Conservation (phyloP, 2,329 filamentous ascomycete species). For the Talaromyces sp. region DNA sequence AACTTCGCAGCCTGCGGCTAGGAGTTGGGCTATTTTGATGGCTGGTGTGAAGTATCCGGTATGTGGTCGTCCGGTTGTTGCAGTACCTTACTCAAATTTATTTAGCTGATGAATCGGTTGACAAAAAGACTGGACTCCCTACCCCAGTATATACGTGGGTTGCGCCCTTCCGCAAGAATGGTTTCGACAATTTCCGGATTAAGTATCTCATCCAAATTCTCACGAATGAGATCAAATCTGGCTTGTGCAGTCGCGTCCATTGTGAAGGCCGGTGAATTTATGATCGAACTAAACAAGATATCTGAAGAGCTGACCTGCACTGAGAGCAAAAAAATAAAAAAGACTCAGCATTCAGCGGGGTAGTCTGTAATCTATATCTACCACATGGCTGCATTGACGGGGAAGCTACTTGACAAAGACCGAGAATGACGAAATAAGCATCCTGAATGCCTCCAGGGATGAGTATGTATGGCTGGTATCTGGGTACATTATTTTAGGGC, state of each 20-base stretch:
- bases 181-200: constrained; percentile 57
- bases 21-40: constrained; percentile 84
- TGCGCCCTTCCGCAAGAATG: constrained; percentile 28
- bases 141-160: constrained; percentile 36
- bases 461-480: background rate
- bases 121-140: background rate
- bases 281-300: too few species aligned
- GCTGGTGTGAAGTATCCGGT: constrained; percentile 85
- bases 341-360: background rate
- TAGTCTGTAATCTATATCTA: background rate
- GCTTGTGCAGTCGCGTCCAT: constrained; percentile 42
- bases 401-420: too few species aligned
- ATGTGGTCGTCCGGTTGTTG: constrained; percentile 83
- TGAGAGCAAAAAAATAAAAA: background rate
- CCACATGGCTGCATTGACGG: background rate
- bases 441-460: background rate
- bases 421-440: background rate
- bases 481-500: background rate
- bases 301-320: too few species aligned
- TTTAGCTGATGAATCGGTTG: background rate
- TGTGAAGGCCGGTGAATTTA: background rate
- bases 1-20: constrained; percentile 78
- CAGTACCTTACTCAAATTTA: constrained; percentile 47
- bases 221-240: constrained; percentile 70
- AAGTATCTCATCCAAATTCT: constrained; percentile 77